Base-by-base conservation (phyloP, 2,329 filamentous ascomycete genomes). In the Rutstroemia sp. region DNA sequence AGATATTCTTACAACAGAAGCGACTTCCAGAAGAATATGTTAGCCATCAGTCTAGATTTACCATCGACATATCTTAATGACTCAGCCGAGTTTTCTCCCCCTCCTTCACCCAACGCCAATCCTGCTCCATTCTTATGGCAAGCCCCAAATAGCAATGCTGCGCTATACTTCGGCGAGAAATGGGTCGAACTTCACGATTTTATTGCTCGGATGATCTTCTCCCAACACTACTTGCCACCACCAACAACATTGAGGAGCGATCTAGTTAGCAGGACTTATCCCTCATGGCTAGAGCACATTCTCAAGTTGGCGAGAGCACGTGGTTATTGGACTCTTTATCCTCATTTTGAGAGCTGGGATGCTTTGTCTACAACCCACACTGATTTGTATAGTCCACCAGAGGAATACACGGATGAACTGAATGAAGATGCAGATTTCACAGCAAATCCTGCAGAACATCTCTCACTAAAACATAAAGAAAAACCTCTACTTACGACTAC, bases 151-250 rank as follows among this genome's bases (percentile, higher is more conserved):
- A 89, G 86, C 66, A 87, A 94, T 61, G 92, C 92, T 0, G 82
- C 85, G 10, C 77, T 99, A 9, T 86, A 92, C 68, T 84, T 94
- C 56, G 91, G 92, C 45, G 82, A 90, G 49, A 91, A 87, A 67
- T 99, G 94, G 94, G 74, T 81, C 12, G 89, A 95, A 63, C 79
- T 96, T 9, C 91, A 96, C 68, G 80, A 83, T 10, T 94, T 95
- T 64, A 79, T 95, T 2, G 81, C 87, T 10, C 57, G 63, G 18
- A 23, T 54, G 1, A 60, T 70, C 5, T 49, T 54, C 25, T 62
- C 66, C 7, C 70, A 72, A 38, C 62, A 63, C 8, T 66, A 65
- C n/a, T 63, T 72, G 7, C 63, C 70, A 1, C 65, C 71, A 2
- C 72, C 76, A 1, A 63, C 71, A 0, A 67, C 79, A 7, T 62